Evolutionary conservation across 2,329 filamentous ascomycete genomes (phyloP).

Genomic region (Arthrobotrys conoides): DNA sequence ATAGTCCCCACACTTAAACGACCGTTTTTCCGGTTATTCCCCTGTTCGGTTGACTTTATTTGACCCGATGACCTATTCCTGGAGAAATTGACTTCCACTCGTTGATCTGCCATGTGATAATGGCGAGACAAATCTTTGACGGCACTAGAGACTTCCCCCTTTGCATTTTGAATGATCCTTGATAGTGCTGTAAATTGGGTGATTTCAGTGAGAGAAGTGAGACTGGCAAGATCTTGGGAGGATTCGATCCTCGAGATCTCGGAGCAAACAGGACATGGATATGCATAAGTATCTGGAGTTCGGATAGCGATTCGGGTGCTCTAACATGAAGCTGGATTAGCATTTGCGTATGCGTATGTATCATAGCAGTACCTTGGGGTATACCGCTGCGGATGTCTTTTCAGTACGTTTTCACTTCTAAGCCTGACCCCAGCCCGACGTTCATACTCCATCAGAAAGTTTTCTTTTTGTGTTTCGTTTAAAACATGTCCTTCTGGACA

Average conservation of each 20-base stretch:
- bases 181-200: neutral
- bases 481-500: conserved; percentile 1
- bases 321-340: neutral
- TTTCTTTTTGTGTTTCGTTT: neutral
- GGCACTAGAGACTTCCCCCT: neutral
- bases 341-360: neutral
- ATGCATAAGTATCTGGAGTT: neutral
- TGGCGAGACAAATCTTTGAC: neutral
- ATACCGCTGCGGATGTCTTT: neutral
- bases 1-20: neutral
- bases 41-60: neutral
- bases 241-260: neutral
- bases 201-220: conserved; percentile 8
- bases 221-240: neutral
- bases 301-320: neutral
- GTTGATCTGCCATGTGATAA: neutral
- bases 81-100: neutral
- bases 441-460: neutral
- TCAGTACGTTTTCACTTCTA: neutral
- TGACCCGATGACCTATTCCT: neutral
- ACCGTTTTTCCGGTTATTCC: neutral
- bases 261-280: neutral
- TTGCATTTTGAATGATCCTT: neutral
- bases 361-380: neutral
- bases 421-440: neutral